Evolutionary conservation across 306 rosid species (phyloP).

Genomic region (Canavalia ensiformis): DNA sequence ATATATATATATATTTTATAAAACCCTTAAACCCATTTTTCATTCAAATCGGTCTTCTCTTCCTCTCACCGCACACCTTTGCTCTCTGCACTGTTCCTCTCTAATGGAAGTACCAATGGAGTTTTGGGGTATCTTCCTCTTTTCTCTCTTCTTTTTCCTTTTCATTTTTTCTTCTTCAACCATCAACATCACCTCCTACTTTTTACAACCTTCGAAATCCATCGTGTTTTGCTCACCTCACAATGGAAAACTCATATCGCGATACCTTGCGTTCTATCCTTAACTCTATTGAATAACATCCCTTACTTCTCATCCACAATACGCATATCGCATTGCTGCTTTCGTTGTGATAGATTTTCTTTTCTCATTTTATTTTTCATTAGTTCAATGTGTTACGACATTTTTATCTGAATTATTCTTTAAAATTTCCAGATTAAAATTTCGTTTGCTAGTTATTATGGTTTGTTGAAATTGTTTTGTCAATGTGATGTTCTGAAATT

Average conservation of each 20-base stretch:
- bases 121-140: constrained; percentile 76
- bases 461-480: not conserved
- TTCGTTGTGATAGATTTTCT: not conserved
- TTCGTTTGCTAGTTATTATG: not conserved
- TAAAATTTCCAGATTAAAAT: not conserved
- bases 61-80: not conserved
- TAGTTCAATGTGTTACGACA: not conserved
- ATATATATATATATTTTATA: not conserved
- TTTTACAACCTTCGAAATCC: not conserved
- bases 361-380: not conserved
- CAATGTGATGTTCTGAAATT: constrained; percentile 13
- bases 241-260: not conserved
- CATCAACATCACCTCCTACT: not conserved
- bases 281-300: too few relatives aligned
- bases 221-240: not conserved
- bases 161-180: too few relatives aligned
- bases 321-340: not conserved
- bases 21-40: constrained; percentile 35
- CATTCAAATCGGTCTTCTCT: not conserved
- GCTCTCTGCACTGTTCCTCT: not conserved
- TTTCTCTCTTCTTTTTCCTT: not conserved
- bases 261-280: not conserved
- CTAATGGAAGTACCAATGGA: constrained; percentile 53
- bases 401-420: not conserved
- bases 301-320: not conserved